Evolutionary conservation across 441 rosid species (phyloP).

Genomic region (Pelargonium citronellum): DNA sequence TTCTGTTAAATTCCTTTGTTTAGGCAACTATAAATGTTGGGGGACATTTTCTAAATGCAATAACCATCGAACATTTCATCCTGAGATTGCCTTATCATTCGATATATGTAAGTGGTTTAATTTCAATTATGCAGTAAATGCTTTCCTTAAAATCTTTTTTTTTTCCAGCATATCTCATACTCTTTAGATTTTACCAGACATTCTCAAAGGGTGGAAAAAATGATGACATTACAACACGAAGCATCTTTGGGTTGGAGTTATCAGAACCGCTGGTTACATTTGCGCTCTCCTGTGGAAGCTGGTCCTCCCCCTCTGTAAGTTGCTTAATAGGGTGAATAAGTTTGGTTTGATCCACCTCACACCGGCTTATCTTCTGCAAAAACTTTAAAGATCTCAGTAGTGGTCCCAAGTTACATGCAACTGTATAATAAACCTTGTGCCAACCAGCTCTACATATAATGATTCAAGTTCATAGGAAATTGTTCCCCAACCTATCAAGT

Average conservation of each 20-base stretch:
- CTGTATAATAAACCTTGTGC: not conserved
- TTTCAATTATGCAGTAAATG: constrained; percentile 16
- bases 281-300: constrained; percentile 82
- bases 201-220: constrained; percentile 43
- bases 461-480: not conserved
- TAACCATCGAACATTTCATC: constrained; percentile 80
- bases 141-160: not conserved
- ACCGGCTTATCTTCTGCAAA: not conserved
- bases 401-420: constrained; percentile 18
- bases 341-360: not conserved
- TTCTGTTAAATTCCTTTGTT: not conserved
- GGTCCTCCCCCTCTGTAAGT: constrained; percentile 97
- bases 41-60: constrained; percentile 58
- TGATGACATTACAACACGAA: constrained; percentile 52
- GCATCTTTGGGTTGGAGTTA: constrained; percentile 58
- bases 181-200: constrained; percentile 28
- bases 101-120: constrained; percentile 45
- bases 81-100: constrained; percentile 68
- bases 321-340: not conserved
- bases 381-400: not conserved
- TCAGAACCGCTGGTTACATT: constrained; percentile 82
- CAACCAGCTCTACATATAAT: not conserved
- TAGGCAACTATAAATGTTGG: constrained; percentile 75
- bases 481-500: not conserved
- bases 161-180: no score